phyloP scores from a whole-genome alignment of 1,139 yeast species.

The Magnusiomyces starmeri region DNA sequence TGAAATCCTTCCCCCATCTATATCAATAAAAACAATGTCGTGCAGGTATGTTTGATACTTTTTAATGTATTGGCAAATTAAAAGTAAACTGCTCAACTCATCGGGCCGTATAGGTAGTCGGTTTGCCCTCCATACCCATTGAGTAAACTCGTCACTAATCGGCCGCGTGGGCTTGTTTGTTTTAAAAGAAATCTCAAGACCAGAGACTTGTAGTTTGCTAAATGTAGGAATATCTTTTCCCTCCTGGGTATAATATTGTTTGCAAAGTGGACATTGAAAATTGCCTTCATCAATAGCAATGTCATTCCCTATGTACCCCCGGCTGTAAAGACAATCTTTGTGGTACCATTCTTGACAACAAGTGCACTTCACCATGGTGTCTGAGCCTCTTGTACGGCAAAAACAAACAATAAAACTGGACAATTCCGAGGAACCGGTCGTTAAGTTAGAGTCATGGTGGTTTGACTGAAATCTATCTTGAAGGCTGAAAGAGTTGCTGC shows the following conservation, averaged over 20 bases:
- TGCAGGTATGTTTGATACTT: not conserved
- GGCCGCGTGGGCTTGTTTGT: slow-evolving; percentile 35
- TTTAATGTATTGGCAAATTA: not conserved
- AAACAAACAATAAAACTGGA: slow-evolving; percentile 41
- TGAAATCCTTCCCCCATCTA: not conserved
- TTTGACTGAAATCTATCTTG: slow-evolving; percentile 37
- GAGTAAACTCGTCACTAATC: slow-evolving; percentile 33
- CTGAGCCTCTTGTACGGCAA: slow-evolving; percentile 58
- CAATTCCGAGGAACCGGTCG: slow-evolving; percentile 6
- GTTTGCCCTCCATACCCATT: slow-evolving; percentile 23
- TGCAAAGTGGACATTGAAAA: slow-evolving; percentile 67
- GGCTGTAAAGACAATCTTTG: slow-evolving; percentile 47
- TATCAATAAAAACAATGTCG: not conserved
- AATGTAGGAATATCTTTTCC: not conserved
- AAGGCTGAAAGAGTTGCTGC: slow-evolving; percentile 32
- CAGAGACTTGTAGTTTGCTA: not conserved
- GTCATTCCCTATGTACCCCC: slow-evolving; percentile 33
- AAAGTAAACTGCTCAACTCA: slow-evolving; percentile 18
- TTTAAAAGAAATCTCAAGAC: not conserved
- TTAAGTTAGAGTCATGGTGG: slow-evolving; percentile 33
- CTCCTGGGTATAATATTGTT: slow-evolving; percentile 31
- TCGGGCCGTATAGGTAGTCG: slow-evolving; percentile 27
- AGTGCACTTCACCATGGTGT: slow-evolving; percentile 71
- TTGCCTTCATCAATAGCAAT: slow-evolving; percentile 24
- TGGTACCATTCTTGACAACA: slow-evolving; percentile 79